A percentile compares a stretch with the other conserved stretches of the same genome.
Evolutionary conservation across 2,329 filamentous ascomycete species (phyloP).

Genomic region (Passalora sequoiae): DNA sequence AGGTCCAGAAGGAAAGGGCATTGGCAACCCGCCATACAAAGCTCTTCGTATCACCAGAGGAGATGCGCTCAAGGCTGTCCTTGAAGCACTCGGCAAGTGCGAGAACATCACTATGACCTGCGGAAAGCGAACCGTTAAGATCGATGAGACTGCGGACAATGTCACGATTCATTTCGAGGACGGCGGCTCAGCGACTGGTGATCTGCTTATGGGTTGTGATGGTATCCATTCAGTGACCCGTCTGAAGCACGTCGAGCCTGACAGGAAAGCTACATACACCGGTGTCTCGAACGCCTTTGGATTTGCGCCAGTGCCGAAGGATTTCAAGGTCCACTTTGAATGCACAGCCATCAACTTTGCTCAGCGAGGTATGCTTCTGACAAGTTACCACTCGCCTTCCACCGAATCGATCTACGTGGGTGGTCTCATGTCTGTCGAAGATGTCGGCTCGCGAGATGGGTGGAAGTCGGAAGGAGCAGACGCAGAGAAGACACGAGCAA

Average conservation of each 20-base stretch:
- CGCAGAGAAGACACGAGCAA: constrained; percentile 39
- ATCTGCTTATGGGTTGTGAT: constrained; percentile 35
- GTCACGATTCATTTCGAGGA: constrained; percentile 36
- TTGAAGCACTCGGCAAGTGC: constrained; percentile 38
- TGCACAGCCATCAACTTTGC: constrained; percentile 45
- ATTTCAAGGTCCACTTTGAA: constrained; percentile 38
- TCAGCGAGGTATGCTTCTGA: constrained; percentile 42
- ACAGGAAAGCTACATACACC: constrained; percentile 39
- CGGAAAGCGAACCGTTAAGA: constrained; percentile 40
- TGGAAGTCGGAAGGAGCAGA: constrained; percentile 44
- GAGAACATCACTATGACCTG: constrained; percentile 41
- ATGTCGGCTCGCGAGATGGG: constrained; percentile 40
- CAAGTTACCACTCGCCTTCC: constrained; percentile 36
- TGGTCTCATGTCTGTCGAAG: constrained; percentile 42
- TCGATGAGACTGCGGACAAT: constrained; percentile 35
- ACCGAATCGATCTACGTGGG: constrained; percentile 42
- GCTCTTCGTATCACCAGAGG: constrained; percentile 42
- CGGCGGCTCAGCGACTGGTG: constrained; percentile 30
- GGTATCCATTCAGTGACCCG: constrained; percentile 40
- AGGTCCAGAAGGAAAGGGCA: constrained; percentile 40
- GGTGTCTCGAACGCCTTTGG: constrained; percentile 46
- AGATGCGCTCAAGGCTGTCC: constrained; percentile 40
- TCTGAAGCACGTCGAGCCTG: constrained; percentile 43
- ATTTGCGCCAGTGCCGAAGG: constrained; percentile 37
- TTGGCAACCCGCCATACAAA: constrained; percentile 43